phyloP scores from a whole-genome alignment of 768 basidiomycete species.

The Rhodotorula kratochvilovae region DNA sequence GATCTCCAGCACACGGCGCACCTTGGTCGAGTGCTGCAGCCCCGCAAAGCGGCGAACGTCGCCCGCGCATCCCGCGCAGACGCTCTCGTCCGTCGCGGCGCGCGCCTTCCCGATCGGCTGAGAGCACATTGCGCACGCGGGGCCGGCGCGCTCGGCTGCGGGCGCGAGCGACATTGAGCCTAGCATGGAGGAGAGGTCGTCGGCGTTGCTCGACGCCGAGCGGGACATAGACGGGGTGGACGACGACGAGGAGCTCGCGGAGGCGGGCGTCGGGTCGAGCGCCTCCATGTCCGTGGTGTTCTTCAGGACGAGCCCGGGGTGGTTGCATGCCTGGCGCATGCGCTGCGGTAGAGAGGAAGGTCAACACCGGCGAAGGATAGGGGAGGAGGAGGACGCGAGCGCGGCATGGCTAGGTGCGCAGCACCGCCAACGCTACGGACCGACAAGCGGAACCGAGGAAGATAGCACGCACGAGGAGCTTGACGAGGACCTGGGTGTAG shows the following conservation, averaged over 20 bases:
- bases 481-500: constrained; percentile 48
- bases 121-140: constrained; percentile 21
- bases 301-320: constrained; percentile 33
- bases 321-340: constrained; percentile 72
- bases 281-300: constrained; percentile 52
- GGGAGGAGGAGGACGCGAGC: too few relatives aligned
- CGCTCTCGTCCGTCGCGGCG: constrained; percentile 34
- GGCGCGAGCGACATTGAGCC: constrained; percentile 59
- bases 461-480: constrained; percentile 42
- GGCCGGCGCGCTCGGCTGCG: constrained; percentile 61
- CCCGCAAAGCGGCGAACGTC: constrained; percentile 55
- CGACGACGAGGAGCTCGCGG: constrained; percentile 46
- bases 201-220: constrained; percentile 45
- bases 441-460: too few relatives aligned
- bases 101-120: neutral
- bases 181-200: constrained; percentile 65
- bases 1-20: constrained; percentile 71
- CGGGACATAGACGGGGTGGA: constrained; percentile 49
- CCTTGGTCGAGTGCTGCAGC: constrained; percentile 61
- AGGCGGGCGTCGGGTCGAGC: constrained; percentile 54
- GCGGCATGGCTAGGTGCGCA: too few relatives aligned
- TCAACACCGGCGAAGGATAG: neutral
- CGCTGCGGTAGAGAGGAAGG: constrained; percentile 55
- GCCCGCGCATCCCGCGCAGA: constrained; percentile 60
- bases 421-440: too few relatives aligned